Conservation (phyloP, 257 asterid genomes). For the Osmanthus fragrans region DNA sequence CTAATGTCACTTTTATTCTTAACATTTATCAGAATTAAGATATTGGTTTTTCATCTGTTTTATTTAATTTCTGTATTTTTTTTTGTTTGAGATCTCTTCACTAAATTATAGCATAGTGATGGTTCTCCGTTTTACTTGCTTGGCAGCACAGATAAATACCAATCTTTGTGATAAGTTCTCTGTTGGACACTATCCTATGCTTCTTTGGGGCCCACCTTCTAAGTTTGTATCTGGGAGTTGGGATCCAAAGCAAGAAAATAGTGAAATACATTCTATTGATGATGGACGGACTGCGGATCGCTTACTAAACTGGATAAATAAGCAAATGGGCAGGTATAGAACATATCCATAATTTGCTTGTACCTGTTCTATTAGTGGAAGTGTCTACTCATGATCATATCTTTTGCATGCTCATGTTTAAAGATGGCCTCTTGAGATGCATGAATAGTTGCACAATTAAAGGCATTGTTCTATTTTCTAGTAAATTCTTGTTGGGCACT, state of each 20-base stretch:
- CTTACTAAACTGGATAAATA: slow-evolving; percentile 79
- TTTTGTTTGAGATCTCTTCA: slow-evolving; percentile 8
- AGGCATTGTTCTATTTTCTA: not conserved
- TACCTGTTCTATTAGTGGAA: slow-evolving; percentile 4
- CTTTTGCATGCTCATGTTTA: slow-evolving; percentile 5
- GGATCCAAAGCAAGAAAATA: slow-evolving; percentile 64
- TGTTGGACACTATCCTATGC: slow-evolving; percentile 77
- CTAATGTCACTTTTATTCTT: not conserved
- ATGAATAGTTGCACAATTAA: slow-evolving; percentile 1
- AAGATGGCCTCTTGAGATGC: slow-evolving; percentile 16
- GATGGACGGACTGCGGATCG: slow-evolving; percentile 69
- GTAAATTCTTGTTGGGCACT: not conserved
- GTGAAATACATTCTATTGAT: slow-evolving; percentile 55
- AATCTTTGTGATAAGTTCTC: slow-evolving; percentile 86
- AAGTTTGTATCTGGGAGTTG: slow-evolving; percentile 74
- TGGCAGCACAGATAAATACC: slow-evolving; percentile 95
- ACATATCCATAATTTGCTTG: slow-evolving; percentile 16
- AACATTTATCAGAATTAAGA: not conserved
- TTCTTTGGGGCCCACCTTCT: slow-evolving; percentile 85
- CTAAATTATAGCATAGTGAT: slow-evolving; percentile 39
- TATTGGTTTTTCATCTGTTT: not conserved
- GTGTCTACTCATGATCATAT: not conserved
- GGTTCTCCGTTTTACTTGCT: slow-evolving; percentile 42
- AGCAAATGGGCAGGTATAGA: slow-evolving; percentile 65
- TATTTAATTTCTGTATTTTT: not conserved